Conservation (phyloP, 2,329 filamentous ascomycete genomes). For the Hymenoscyphus infarciens region DNA sequence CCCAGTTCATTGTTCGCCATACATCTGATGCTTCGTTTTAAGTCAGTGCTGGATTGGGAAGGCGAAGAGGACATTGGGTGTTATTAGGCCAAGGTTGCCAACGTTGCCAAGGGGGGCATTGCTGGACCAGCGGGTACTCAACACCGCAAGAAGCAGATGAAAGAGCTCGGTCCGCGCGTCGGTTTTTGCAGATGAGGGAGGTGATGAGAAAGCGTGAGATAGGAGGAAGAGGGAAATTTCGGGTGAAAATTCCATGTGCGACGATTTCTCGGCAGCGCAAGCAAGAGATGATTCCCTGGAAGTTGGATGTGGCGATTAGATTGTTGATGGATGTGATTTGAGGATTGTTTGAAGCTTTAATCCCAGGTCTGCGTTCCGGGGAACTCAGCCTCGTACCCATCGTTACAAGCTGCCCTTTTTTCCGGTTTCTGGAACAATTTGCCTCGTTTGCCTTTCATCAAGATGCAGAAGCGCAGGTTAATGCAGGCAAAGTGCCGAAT, state of each 20-base stretch:
- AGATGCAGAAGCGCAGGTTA: background rate
- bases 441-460: background rate
- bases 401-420: background rate
- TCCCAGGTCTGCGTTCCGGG: background rate
- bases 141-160: background rate
- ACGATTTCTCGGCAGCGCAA: background rate
- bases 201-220: background rate
- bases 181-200: background rate
- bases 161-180: background rate
- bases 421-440: background rate
- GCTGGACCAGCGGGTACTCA: background rate
- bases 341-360: background rate
- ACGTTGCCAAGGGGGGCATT: conserved; percentile 8
- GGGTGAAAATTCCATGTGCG: background rate
- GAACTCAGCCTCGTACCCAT: background rate
- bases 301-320: background rate
- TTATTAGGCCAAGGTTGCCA: background rate
- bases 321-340: background rate
- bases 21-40: background rate
- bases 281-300: background rate
- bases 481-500: background rate
- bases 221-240: conserved; percentile 2
- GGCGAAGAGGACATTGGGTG: background rate
- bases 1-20: background rate
- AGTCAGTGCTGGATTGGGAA: background rate